A percentile compares a stretch with the other conserved stretches of the same genome.
Evolutionary conservation across 1,284 basidiomycete genomes (phyloP).

Genomic region (Athelia sp.): DNA sequence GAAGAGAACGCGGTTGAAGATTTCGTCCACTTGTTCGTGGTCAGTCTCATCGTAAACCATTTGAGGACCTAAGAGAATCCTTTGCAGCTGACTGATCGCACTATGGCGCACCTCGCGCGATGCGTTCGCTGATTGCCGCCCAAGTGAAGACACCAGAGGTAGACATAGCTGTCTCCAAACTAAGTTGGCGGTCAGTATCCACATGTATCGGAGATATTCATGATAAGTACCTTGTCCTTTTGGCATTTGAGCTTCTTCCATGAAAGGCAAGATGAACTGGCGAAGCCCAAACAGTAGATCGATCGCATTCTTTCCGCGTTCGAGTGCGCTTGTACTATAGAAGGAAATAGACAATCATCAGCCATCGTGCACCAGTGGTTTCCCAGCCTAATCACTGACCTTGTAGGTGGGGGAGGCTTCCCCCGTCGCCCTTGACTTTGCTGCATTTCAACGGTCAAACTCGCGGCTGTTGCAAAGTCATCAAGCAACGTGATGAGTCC

Average conservation of each 20-base stretch:
- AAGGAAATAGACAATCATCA: constrained; percentile 4
- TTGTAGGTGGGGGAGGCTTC: constrained; percentile 46
- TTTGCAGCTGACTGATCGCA: constrained; percentile 83
- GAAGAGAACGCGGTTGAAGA: constrained; percentile 90
- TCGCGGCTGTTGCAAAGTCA: constrained; percentile 80
- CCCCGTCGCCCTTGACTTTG: constrained; percentile 47
- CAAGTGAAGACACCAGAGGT: constrained; percentile 74
- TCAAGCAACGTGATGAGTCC: constrained; percentile 82
- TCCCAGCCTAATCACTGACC: constrained; percentile 34
- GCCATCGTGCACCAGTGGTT: neutral
- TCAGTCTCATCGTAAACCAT: constrained; percentile 53
- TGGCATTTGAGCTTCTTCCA: constrained; percentile 41
- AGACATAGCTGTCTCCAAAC: constrained; percentile 84
- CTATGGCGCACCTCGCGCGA: constrained; percentile 82
- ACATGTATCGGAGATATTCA: constrained; percentile 13
- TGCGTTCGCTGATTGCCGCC: constrained; percentile 83
- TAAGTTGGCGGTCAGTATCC: constrained; percentile 24
- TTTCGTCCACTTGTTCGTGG: constrained; percentile 66
- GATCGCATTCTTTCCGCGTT: constrained; percentile 79
- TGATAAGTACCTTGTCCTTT: constrained; percentile 42
- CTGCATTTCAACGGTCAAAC: constrained; percentile 53
- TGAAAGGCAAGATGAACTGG: constrained; percentile 53
- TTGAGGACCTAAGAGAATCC: constrained; percentile 80
- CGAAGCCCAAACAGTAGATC: constrained; percentile 76
- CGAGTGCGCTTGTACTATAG: constrained; percentile 66